Evolutionary conservation across 148 eudicot species (phyloP).

Genomic region (Nepenthes mirabilis): DNA sequence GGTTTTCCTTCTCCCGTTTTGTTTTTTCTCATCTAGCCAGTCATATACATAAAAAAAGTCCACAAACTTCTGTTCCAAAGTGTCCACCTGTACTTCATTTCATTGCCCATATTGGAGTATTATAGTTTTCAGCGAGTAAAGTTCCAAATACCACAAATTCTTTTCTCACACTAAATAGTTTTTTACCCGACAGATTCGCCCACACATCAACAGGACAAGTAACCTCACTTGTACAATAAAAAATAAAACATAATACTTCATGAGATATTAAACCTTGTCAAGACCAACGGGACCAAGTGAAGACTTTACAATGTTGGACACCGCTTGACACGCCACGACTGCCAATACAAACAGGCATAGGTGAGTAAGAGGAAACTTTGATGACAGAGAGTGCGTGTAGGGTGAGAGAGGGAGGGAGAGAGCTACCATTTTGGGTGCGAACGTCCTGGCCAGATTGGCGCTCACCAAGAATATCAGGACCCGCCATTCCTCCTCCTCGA

Average conservation of each 20-base stretch:
- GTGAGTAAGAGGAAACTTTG: background rate
- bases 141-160: background rate
- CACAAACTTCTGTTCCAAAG: too few species aligned
- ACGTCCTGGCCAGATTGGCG: slow-evolving; percentile 97
- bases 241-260: background rate
- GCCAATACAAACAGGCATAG: slow-evolving; percentile 5
- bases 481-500: slow-evolving; percentile 13
- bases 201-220: background rate
- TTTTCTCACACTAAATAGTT: background rate
- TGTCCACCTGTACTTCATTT: too few species aligned
- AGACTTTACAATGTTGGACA: slow-evolving; percentile 84
- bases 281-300: slow-evolving; percentile 98
- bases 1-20: too few species aligned
- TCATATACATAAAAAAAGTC: too few species aligned
- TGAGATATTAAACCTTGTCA: slow-evolving; percentile 54
- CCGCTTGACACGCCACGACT: slow-evolving; percentile 91
- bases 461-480: slow-evolving; percentile 80
- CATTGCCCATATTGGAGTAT: too few species aligned
- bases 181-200: background rate
- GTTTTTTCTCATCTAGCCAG: too few species aligned
- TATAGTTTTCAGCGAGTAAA: too few species aligned
- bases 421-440: slow-evolving; percentile 78
- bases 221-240: background rate
- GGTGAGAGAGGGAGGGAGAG: background rate
- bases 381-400: background rate